phyloP scores from a whole-genome alignment of 169 alveolate genomes.

The Babesia ovis region DNA sequence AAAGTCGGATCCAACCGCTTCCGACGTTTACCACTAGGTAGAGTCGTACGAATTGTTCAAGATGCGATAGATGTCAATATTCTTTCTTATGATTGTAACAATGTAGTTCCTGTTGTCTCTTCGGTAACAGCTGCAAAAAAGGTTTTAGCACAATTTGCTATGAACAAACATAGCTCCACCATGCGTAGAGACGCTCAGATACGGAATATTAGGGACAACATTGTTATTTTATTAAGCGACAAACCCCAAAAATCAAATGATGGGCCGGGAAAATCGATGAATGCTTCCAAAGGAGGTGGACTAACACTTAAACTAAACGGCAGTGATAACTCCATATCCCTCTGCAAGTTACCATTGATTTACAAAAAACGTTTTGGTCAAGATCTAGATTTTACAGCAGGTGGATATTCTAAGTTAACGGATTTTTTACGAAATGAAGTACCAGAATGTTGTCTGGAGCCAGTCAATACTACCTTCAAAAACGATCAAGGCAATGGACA shows the following conservation, averaged over 20 bases:
- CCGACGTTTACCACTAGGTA: constrained; percentile 69
- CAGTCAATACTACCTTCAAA: not conserved
- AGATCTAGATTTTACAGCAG: constrained; percentile 60
- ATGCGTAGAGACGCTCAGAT: not conserved
- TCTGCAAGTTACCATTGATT: constrained; percentile 63
- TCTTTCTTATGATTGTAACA: constrained; percentile 65
- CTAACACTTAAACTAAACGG: not conserved
- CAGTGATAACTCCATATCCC: constrained; percentile 10
- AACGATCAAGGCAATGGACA: not conserved
- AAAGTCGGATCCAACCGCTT: constrained; percentile 69
- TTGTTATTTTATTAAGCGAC: not conserved
- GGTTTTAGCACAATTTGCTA: not conserved
- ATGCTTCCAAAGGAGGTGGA: constrained; percentile 3
- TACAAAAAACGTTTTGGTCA: constrained; percentile 61
- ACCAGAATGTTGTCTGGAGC: constrained; percentile 53
- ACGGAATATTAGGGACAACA: constrained; percentile 9
- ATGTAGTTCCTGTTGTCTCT: constrained; percentile 69
- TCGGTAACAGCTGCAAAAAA: constrained; percentile 52
- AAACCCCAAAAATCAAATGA: not conserved
- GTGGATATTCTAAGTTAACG: constrained; percentile 71
- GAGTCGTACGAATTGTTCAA: constrained; percentile 70
- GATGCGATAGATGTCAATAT: constrained; percentile 64
- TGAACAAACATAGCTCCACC: not conserved
- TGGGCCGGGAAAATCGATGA: not conserved
- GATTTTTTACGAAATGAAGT: constrained; percentile 70